Conservation (phyloP, 2,329 filamentous ascomycete genomes). For the Beauveria australis region DNA sequence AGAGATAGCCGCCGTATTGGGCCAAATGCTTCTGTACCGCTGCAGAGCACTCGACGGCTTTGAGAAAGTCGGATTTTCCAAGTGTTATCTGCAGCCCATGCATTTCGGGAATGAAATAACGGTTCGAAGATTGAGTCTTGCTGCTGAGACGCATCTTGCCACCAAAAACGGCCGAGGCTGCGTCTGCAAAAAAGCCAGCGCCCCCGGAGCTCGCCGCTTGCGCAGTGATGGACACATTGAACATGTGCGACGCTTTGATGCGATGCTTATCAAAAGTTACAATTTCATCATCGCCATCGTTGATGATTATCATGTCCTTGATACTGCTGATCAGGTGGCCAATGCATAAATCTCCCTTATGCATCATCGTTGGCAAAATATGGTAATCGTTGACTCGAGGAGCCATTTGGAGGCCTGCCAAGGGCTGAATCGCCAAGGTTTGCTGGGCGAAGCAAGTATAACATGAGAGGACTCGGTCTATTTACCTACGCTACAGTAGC, state of each 20-base stretch:
- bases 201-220: background rate
- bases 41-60: background rate
- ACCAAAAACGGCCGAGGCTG: background rate
- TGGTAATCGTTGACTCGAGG: background rate
- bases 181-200: background rate
- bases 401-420: background rate
- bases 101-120: background rate
- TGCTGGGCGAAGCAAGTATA: no score
- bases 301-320: background rate
- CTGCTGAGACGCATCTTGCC: background rate
- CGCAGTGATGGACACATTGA: background rate
- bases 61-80: background rate
- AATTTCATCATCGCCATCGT: background rate
- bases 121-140: background rate
- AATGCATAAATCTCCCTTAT: background rate
- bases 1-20: background rate
- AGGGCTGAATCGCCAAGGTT: background rate
- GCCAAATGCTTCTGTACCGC: background rate
- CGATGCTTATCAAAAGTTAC: background rate
- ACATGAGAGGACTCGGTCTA: no score
- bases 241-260: background rate
- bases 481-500: background rate
- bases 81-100: background rate
- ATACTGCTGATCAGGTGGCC: background rate
- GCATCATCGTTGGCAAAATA: background rate